phyloP scores from a whole-genome alignment of 345 rosid species.

The Limnanthes douglasii region DNA sequence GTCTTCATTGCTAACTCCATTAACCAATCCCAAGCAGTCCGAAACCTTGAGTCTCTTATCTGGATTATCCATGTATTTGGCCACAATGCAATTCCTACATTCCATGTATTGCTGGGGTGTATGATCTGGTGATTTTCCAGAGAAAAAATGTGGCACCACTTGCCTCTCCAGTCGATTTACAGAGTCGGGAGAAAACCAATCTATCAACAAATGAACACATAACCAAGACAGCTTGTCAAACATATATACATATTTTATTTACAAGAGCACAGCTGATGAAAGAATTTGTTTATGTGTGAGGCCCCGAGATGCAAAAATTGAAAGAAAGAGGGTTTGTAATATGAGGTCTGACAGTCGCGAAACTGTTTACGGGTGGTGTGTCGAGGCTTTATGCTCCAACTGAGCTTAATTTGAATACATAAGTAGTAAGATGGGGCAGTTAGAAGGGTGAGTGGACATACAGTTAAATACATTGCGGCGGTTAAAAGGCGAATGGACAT shows the following conservation, averaged over 20 bases:
- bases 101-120: constrained; percentile 81
- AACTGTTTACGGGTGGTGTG: no score
- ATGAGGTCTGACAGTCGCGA: no score
- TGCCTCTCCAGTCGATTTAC: constrained; percentile 93
- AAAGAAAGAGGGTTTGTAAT: no score
- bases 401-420: no score
- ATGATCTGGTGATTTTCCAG: constrained; percentile 72
- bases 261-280: no score
- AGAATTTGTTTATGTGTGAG: background rate
- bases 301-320: background rate
- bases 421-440: no score
- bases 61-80: constrained; percentile 77
- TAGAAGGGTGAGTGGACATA: no score
- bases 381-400: no score
- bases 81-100: constrained; percentile 72
- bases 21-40: constrained; percentile 55
- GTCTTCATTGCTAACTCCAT: constrained; percentile 51
- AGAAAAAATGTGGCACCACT: constrained; percentile 94
- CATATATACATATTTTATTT: no score
- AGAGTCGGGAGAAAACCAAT: constrained; percentile 79
- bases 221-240: no score
- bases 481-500: no score
- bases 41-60: constrained; percentile 50
- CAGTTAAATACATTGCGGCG: no score
- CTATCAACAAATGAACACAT: constrained; percentile 23